Evolutionary conservation across 805 yeast species (phyloP).

Genomic region (Barnettozyma californica): DNA sequence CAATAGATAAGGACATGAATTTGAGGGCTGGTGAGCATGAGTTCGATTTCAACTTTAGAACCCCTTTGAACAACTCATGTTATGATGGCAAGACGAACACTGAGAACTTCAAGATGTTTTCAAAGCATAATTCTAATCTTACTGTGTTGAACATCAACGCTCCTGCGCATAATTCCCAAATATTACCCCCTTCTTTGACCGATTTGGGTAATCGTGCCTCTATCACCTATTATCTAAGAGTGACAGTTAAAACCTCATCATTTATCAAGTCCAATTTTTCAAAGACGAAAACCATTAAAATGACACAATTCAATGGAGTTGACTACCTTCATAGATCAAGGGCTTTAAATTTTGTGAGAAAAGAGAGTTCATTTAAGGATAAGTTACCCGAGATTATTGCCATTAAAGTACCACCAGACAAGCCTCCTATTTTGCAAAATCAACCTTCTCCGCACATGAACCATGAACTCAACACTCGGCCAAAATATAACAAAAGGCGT

Average conservation of each 20-base stretch:
- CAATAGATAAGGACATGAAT: constrained; percentile 38
- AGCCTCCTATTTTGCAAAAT: background rate
- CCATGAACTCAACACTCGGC: background rate
- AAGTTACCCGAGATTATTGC: constrained; percentile 42
- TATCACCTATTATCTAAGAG: constrained; percentile 47
- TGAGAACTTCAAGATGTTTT: constrained; percentile 2
- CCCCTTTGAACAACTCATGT: constrained; percentile 34
- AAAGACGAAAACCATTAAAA: constrained; percentile 23
- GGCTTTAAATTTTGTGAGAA: constrained; percentile 41
- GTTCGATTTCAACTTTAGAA: constrained; percentile 34
- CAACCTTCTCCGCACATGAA: background rate
- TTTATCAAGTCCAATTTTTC: constrained; percentile 45
- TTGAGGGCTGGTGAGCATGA: constrained; percentile 46
- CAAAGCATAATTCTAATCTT: background rate
- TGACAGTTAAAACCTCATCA: constrained; percentile 50
- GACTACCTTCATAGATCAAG: constrained; percentile 27
- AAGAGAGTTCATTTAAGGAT: constrained; percentile 33
- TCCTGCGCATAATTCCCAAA: constrained; percentile 12
- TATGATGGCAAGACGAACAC: constrained; percentile 38
- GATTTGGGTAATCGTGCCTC: constrained; percentile 1
- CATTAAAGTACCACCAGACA: constrained; percentile 19
- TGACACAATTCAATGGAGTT: constrained; percentile 9
- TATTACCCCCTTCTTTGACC: constrained; percentile 19
- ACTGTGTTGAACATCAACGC: background rate
- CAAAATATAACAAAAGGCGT: background rate